Evolutionary conservation across 345 rosid genomes (phyloP), one percentile per base, ranked within the genome.

Genomic region (Salix arbutifolia): DNA sequence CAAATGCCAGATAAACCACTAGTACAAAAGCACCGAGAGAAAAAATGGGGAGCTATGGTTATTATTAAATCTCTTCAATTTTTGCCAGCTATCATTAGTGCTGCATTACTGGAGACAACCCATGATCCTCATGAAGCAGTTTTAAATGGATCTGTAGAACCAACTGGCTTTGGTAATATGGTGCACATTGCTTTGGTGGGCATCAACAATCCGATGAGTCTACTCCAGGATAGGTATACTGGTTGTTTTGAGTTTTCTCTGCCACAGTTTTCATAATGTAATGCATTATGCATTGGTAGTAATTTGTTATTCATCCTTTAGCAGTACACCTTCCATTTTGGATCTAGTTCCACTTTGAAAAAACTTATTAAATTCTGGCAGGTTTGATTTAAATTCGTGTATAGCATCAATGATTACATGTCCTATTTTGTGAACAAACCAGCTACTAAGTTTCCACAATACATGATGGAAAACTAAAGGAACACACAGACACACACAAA

Each of bases 1-100:
- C 86, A 86, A 46, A 76, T 76, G 73, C 78, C 82, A 60, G 92
- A 83, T 74, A 83, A 85, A 74, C 80, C 81, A 75, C 68, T 82
- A 67, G 90, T 90, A 85, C 94, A 90, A 88, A 91, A 88, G 83
- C 92, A 84, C 79, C 82, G 90, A 71, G 89, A 92, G 81, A 88
- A 81, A 84, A 94, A 93, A 80, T 94, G 98, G 98, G 99, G 99
- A 79, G 93, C 94, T 75, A 96, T 96, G 99, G 98, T 94, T 81
- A 91, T 94, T 75, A 96, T 91, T 65, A 96, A 92, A 85, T 92
- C 98, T 58, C 92, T 96, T 77, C 99, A 96, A 73, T 83, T 89
- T 80, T 90, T 96, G 82, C 91, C 95, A 8, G 85, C 90, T 71
- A 92, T 81, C 38, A 74, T 96, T 71, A 86, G 75, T 88, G 91